These are phyloP conservation scores for Talaromyces piceae DNA, from an alignment of 2,329 filamentous ascomycete species.

Conservation along the genomic window DNA sequence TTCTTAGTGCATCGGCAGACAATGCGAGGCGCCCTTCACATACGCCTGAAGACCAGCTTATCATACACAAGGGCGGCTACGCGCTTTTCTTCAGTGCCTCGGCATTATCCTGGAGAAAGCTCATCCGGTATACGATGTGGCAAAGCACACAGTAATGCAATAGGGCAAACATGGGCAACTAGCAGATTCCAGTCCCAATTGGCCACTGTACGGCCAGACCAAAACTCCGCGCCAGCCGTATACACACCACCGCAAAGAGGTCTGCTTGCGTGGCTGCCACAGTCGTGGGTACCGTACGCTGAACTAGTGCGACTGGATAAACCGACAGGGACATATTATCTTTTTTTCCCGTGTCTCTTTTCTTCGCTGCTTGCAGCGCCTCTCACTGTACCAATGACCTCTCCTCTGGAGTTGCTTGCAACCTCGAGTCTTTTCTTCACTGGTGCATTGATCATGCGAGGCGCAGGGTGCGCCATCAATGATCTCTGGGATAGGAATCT, in stretches of 20 bases:
- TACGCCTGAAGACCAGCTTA: not conserved
- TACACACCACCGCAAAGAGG: conserved; percentile 42
- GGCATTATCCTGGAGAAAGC: not conserved
- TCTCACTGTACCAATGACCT: conserved; percentile 25
- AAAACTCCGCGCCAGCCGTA: conserved; percentile 14
- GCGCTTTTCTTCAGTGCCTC: not conserved
- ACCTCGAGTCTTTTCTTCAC: conserved; percentile 35
- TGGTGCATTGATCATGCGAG: conserved; percentile 43
- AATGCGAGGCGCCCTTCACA: not conserved
- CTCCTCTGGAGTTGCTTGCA: conserved; percentile 29
- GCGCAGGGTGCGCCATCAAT: conserved; percentile 49
- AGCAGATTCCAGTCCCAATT: conserved; percentile 2
- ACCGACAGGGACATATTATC: conserved; percentile 45
- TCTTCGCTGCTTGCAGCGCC: conserved; percentile 40
- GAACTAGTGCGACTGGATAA: conserved; percentile 42
- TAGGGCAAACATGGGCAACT: not conserved
- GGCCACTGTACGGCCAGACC: not conserved
- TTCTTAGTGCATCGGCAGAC: not conserved
- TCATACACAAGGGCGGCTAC: not conserved
- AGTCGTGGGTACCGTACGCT: conserved; percentile 46
- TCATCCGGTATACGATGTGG: not conserved
- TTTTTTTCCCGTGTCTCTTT: conserved; percentile 47
- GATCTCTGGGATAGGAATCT: conserved; percentile 49
- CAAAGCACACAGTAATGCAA: not conserved
- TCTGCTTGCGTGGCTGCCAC: conserved; percentile 39